Conservation (phyloP, 78 protist species). For the Dictyostelium brefeldianum region DNA sequence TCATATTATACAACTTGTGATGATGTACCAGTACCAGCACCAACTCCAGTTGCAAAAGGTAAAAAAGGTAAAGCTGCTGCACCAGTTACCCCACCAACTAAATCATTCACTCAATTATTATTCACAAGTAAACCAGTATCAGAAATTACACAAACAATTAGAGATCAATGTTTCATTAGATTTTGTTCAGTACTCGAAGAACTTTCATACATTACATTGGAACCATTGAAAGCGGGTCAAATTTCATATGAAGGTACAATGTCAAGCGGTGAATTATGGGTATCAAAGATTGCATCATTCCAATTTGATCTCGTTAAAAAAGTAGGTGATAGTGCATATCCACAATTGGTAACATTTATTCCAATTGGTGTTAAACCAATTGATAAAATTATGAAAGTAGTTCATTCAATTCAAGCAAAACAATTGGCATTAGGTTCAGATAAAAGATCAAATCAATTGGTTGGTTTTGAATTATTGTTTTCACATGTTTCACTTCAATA, state of each 20-base stretch:
- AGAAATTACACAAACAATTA: neutral
- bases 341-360: conserved; percentile 16
- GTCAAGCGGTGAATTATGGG: conserved; percentile 64
- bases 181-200: conserved; percentile 49
- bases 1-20: conserved; percentile 32
- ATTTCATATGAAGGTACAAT: conserved; percentile 22
- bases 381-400: conserved; percentile 28
- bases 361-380: conserved; percentile 59
- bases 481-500: conserved; percentile 57
- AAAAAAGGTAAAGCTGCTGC: neutral
- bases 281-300: conserved; percentile 4
- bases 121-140: conserved; percentile 13
- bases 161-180: conserved; percentile 31
- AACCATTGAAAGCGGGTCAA: neutral
- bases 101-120: neutral
- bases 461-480: conserved; percentile 65
- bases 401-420: neutral
- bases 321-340: neutral
- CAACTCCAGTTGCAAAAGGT: neutral
- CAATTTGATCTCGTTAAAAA: neutral
- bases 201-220: conserved; percentile 6
- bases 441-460: conserved; percentile 2
- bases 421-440: neutral
- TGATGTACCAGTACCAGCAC: neutral
- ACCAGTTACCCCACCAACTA: neutral